Evolutionary conservation across 306 rosid genomes (phyloP), one percentile per base, ranked within the genome.

Genomic region (Cicer yamashitae): DNA sequence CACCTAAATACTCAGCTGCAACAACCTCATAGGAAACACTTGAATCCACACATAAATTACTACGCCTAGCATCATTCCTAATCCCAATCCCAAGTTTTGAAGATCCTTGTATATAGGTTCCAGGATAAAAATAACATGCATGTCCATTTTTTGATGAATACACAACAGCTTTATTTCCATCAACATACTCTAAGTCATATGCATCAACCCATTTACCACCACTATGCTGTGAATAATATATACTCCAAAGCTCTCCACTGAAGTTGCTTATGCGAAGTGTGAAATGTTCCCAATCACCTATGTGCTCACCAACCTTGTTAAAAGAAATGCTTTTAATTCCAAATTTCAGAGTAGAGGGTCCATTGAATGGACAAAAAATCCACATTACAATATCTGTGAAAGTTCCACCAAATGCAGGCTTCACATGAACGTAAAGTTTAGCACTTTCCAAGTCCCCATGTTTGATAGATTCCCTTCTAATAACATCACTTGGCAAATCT

Each of bases 351-450:
- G 91, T 90, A 63, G 88, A 88, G 2, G 98, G 91, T 46, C 98
- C 97, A 78, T 94, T 94, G 84, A 91, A 91, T 68, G 98, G 98
- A 73, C 90, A 94, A 77, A 94, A 94, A 3, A 94, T 84, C 97
- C 98, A 94, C 96, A 94, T 88, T 53, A 50, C 93, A 75, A 94
- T 84, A 85, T 94, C 98, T 1, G 97, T 87, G 69, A 87, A 94
- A 56, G 88, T 86, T 44, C 98, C 96, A 14, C 97, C 97, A 39
- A 94, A 73, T 45, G 98, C 96, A 10, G 96, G 97, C 73, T 94
- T 91, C 71, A 83, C 96, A 84, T 94, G 98, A 83, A 82, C 91
- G 61, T 91, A 89, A 22, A 94, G 87, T 59, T 86, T 82, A 17
- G 97, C 89, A 81, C 97, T 86, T 69, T 76, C 85, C 76, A 91